Conservation (phyloP, 345 rosid genomes). For the Luvunga scandens region DNA sequence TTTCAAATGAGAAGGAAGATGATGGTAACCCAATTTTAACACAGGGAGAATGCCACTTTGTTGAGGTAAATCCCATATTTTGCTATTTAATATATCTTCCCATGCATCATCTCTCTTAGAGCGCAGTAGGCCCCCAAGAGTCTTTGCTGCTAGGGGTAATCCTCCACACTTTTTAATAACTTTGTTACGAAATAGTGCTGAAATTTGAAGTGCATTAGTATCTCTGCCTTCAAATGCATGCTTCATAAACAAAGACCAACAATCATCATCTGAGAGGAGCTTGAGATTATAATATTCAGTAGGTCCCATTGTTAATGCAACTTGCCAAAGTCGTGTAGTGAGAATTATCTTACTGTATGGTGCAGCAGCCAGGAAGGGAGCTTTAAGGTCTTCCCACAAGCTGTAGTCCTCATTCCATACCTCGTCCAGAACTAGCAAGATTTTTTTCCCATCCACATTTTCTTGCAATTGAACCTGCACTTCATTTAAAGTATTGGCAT, state of each 20-base stretch:
- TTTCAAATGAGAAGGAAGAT: too few species aligned
- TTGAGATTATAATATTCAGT: neutral
- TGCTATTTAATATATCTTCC: neutral
- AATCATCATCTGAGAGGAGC: neutral
- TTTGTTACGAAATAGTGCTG: neutral
- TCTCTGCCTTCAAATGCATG: neutral
- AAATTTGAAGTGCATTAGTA: neutral
- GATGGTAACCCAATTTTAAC: too few species aligned
- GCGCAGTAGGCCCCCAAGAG: neutral
- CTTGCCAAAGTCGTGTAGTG: neutral
- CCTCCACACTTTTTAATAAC: neutral
- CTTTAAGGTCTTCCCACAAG: neutral
- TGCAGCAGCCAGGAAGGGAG: neutral
- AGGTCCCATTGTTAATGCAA: neutral
- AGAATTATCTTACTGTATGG: neutral
- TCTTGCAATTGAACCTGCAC: neutral
- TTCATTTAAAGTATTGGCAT: neutral
- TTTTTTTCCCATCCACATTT: neutral
- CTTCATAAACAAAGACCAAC: neutral
- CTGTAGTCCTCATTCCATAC: neutral
- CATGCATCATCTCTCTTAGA: neutral
- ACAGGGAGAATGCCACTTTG: too few species aligned
- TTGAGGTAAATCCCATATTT: neutral
- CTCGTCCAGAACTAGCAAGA: neutral
- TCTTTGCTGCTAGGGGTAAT: neutral